Evolutionary conservation across 192 early-diverging fungal genomes (phyloP).

Genomic region (Hyaloraphidium curvatum): DNA sequence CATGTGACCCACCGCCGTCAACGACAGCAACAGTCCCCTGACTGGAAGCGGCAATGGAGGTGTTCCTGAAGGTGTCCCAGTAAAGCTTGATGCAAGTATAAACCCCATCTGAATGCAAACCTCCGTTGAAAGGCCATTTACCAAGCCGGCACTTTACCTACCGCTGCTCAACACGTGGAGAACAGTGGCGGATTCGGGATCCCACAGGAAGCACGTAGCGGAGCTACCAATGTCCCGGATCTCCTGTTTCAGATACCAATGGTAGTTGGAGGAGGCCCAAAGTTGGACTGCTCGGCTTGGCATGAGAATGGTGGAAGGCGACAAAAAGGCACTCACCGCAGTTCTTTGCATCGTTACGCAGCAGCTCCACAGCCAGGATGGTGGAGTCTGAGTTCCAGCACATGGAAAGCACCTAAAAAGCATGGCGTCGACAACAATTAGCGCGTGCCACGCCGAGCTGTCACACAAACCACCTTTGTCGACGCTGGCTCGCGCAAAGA

Average conservation of each 20-base stretch:
- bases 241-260: conserved; percentile 91
- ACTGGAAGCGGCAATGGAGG: conserved; percentile 15
- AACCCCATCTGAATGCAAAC: conserved; percentile 7
- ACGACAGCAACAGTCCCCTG: no score
- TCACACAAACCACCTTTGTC: conserved; percentile 19
- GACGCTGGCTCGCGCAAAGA: conserved; percentile 34
- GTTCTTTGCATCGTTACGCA: conserved; percentile 9
- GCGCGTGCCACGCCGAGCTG: not conserved
- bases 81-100: conserved; percentile 20
- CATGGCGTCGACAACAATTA: not conserved
- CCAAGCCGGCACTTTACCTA: conserved; percentile 5
- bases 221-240: conserved; percentile 21
- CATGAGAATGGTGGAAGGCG: not conserved
- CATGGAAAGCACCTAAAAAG: conserved; percentile 27
- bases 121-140: not conserved
- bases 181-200: conserved; percentile 45
- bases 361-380: conserved; percentile 51
- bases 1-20: no score
- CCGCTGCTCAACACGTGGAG: conserved; percentile 35
- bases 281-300: conserved; percentile 43
- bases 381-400: conserved; percentile 78
- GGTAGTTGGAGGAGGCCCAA: conserved; percentile 85
- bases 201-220: conserved; percentile 48
- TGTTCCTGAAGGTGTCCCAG: conserved; percentile 19
- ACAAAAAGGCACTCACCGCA: not conserved